Evolutionary conservation across 2,329 filamentous ascomycete genomes (phyloP), one percentile per base, ranked within the genome.

Genomic region (Didymella pomorum): DNA sequence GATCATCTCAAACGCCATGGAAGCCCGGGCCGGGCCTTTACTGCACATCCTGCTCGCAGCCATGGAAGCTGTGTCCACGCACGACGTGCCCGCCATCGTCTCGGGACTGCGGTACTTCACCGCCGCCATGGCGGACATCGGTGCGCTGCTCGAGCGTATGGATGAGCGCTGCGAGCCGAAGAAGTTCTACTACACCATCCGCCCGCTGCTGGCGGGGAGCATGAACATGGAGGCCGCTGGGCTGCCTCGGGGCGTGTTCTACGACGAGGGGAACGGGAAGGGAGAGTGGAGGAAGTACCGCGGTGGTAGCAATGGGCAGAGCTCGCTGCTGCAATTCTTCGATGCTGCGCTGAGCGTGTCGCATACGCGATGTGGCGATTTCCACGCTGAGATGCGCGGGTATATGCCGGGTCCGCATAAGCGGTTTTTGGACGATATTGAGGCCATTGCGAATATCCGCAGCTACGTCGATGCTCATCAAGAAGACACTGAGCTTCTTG

Each of bases 301-400:
- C 29, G 83, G 83, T 2, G 83, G 83, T 0, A 84, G 82, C 61
- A 85, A 85, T 63, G 83, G 81, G 0, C 83, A 85, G 63, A 84
- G 82, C 69, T 84, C 82, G 0, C 61, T 85, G 44, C 78, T 85
- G 3, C 83, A 85, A 47, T 81, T 84, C 20, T 82, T 84, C 57
- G 83, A 85, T 61, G 81, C 82, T 7, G 80, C 81, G 2, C 76
- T 85, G 2, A 82, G 80, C 0, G 80, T 85, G 18, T 76, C 80
- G 28, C 83, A 85, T 63, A 67, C 75, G 4, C 74, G 81, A 71
- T 33, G 76, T 67, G 63, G 66, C 29, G 62, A 75, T 23, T 70
- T 67, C 33, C 56, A 68, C 16, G 52, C 81, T 67, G 81, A 84
- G 66, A 84, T 85, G 82, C 77, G 82, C 9, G 74, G 77, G 11